These are phyloP conservation scores for Porphyrellus sp. DNA, from an alignment of 1,284 basidiomycete species.

Conservation along the genomic window DNA sequence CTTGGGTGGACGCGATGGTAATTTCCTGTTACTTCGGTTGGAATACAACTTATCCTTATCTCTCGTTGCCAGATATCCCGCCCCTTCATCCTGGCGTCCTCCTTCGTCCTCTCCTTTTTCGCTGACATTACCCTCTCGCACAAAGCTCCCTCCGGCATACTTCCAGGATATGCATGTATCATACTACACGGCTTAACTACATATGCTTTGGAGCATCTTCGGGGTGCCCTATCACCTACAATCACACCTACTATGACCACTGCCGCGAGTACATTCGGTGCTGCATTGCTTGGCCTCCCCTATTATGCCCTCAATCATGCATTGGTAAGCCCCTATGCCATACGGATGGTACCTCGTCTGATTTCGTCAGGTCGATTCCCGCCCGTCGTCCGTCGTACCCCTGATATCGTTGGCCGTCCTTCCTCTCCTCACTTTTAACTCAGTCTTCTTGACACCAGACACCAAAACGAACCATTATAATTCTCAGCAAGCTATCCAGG, in stretches of 20 bases:
- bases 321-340: slow-evolving; percentile 44
- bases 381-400: slow-evolving; percentile 43
- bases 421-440: slow-evolving; percentile 55
- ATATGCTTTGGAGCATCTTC: slow-evolving; percentile 59
- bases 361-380: slow-evolving; percentile 37
- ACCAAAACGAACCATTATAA: slow-evolving; percentile 47
- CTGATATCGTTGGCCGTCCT: slow-evolving; percentile 53
- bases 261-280: slow-evolving; percentile 57
- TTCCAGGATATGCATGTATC: slow-evolving; percentile 66
- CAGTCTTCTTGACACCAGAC: slow-evolving; percentile 57
- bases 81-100: slow-evolving; percentile 42
- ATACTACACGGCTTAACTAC: slow-evolving; percentile 56
- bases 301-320: slow-evolving; percentile 59
- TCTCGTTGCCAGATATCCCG: slow-evolving; percentile 41
- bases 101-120: slow-evolving; percentile 48
- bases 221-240: slow-evolving; percentile 52
- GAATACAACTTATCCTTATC: background rate
- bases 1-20: slow-evolving; percentile 57
- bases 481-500: slow-evolving; percentile 47
- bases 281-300: slow-evolving; percentile 57
- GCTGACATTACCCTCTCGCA: slow-evolving; percentile 54
- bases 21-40: slow-evolving; percentile 46
- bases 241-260: slow-evolving; percentile 52
- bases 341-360: slow-evolving; percentile 1
- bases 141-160: slow-evolving; percentile 41